phyloP scores from a whole-genome alignment of 1,139 yeast species.

The Kodamaea fungicola region DNA sequence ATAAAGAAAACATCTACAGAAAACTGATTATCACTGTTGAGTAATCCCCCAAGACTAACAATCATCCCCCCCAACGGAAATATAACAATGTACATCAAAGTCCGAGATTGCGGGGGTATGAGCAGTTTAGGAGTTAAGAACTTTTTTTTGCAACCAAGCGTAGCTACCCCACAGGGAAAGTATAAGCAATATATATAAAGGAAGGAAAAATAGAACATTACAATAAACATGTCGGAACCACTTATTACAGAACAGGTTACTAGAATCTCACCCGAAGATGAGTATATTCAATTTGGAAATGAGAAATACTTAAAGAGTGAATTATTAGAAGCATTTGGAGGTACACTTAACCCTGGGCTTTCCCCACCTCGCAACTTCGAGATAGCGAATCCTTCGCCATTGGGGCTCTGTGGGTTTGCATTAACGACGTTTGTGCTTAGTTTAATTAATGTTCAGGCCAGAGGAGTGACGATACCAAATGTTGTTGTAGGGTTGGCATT shows the following conservation, averaged over 20 bases:
- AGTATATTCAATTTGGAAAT: slow-evolving; percentile 69
- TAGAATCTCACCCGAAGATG: slow-evolving; percentile 20
- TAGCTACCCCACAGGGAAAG: too few species aligned
- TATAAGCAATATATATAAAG: background rate
- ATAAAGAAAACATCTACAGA: too few species aligned
- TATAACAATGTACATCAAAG: too few species aligned
- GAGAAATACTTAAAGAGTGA: slow-evolving; percentile 53
- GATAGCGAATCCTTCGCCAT: slow-evolving; percentile 59
- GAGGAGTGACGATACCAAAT: slow-evolving; percentile 47
- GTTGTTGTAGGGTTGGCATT: slow-evolving; percentile 48
- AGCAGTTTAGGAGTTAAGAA: too few species aligned
- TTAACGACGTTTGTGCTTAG: slow-evolving; percentile 49
- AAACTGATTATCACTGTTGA: too few species aligned
- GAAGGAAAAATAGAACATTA: background rate
- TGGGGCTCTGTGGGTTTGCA: slow-evolving; percentile 55
- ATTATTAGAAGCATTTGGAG: slow-evolving; percentile 41
- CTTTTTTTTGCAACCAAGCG: too few species aligned
- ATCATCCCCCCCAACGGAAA: too few species aligned
- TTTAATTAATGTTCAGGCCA: slow-evolving; percentile 49
- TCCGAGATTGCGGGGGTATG: too few species aligned
- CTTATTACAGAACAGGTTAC: slow-evolving; percentile 6
- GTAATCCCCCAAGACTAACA: too few species aligned
- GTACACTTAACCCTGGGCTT: slow-evolving; percentile 38
- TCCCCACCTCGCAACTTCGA: slow-evolving; percentile 33
- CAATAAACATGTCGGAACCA: background rate